Percentiles rank a stretch among this genome's conserved stretches.
Evolutionary conservation across 805 yeast genomes (phyloP).

Genomic region (Candida palmyrensis): DNA sequence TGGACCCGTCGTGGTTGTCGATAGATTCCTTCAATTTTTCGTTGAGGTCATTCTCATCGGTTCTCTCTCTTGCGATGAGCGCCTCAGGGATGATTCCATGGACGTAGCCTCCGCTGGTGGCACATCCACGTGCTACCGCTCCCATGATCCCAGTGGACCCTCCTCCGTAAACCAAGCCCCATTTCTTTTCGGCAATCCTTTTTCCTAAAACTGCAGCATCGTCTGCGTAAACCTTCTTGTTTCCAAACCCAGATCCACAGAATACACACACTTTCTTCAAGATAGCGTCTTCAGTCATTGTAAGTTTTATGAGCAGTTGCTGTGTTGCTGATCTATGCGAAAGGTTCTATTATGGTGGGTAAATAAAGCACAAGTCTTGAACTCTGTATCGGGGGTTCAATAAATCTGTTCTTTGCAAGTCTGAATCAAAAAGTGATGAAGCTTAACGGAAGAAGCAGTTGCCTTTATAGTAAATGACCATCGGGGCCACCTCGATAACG

Average conservation of each 20-base stretch:
- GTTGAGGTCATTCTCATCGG: slow-evolving; percentile 41
- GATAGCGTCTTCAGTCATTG: background rate
- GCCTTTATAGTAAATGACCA: too few relatives aligned
- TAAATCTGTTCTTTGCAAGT: too few relatives aligned
- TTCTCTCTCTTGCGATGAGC: slow-evolving; percentile 65
- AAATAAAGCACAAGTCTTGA: too few relatives aligned
- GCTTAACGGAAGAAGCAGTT: too few relatives aligned
- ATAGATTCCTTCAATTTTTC: slow-evolving; percentile 45
- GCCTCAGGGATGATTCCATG: slow-evolving; percentile 89
- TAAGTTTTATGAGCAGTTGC: background rate
- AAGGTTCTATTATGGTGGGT: too few relatives aligned
- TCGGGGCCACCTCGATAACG: too few relatives aligned
- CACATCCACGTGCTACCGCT: slow-evolving; percentile 60
- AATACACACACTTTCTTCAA: slow-evolving; percentile 67
- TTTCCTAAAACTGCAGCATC: slow-evolving; percentile 59
- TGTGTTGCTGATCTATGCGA: background rate
- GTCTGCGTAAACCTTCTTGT: slow-evolving; percentile 40
- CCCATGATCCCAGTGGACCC: slow-evolving; percentile 88
- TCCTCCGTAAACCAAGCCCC: slow-evolving; percentile 86
- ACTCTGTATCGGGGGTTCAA: too few relatives aligned
- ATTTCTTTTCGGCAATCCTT: slow-evolving; percentile 49
- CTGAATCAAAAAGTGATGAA: too few relatives aligned
- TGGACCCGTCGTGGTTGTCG: slow-evolving; percentile 59
- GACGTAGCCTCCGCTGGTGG: slow-evolving; percentile 58
- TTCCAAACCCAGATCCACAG: slow-evolving; percentile 81